Conservation (phyloP, 2,329 filamentous ascomycete species). For the Lasiodiplodia hormozganensis region DNA sequence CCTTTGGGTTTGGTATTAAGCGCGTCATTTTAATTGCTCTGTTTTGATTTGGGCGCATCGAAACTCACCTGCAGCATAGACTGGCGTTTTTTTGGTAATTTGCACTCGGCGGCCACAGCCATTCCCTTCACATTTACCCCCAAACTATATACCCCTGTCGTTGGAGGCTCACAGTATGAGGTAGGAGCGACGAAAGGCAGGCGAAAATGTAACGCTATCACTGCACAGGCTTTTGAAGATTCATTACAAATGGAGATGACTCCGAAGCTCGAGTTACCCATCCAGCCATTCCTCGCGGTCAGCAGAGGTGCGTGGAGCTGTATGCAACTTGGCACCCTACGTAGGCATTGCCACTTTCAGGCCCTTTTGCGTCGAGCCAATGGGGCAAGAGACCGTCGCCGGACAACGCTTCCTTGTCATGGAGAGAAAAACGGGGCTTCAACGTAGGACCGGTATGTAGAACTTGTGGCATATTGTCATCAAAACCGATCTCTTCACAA, state of each 20-base stretch:
- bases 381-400: constrained; percentile 13
- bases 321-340: neutral
- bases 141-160: constrained; percentile 20
- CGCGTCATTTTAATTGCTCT: constrained; percentile 1
- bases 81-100: constrained; percentile 15
- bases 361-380: neutral
- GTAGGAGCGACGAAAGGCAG: constrained; percentile 9
- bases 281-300: neutral
- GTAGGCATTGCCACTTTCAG: neutral
- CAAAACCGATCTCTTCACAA: neutral
- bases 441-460: neutral
- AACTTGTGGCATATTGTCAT: neutral
- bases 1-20: neutral
- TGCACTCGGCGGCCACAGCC: constrained; percentile 13
- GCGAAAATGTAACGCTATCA: constrained; percentile 19
- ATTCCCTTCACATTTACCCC: neutral
- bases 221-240: neutral
- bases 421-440: neutral
- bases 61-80: constrained; percentile 23
- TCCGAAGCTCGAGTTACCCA: neutral
- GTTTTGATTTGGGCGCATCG: constrained; percentile 11
- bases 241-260: neutral
- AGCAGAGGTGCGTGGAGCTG: neutral
- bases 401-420: neutral
- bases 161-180: constrained; percentile 9